A percentile compares a stretch with the other conserved stretches of the same genome.
These are phyloP conservation scores for Calonectria naviculata DNA, from an alignment of 2,329 filamentous ascomycete species.

Conservation along the genomic window DNA sequence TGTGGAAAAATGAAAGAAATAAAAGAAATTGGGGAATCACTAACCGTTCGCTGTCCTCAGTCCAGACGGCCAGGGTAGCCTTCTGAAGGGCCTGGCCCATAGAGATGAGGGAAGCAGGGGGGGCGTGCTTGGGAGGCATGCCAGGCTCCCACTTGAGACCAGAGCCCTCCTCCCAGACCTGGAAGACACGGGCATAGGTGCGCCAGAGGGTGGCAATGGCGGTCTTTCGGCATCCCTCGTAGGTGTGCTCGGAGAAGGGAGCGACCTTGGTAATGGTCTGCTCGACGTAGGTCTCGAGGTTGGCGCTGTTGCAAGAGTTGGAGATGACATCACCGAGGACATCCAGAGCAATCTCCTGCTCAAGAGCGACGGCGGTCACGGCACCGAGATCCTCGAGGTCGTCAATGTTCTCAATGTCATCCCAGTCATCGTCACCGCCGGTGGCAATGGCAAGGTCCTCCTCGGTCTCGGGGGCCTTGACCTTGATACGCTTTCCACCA, in stretches of 20 bases:
- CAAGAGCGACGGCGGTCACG: conserved; percentile 88
- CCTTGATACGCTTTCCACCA: conserved; percentile 86
- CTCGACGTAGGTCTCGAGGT: conserved; percentile 83
- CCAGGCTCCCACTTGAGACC: conserved; percentile 91
- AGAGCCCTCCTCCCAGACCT: conserved; percentile 79
- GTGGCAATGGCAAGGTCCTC: conserved; percentile 66
- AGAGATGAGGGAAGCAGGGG: conserved; percentile 83
- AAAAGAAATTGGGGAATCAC: conserved; percentile 54
- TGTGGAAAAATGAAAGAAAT: conserved; percentile 32
- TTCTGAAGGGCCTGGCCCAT: conserved; percentile 88
- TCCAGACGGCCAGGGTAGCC: conserved; percentile 86
- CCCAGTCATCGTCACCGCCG: conserved; percentile 64
- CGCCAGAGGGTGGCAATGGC: conserved; percentile 93
- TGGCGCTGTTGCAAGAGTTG: conserved; percentile 82
- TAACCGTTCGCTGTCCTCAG: conserved; percentile 93
- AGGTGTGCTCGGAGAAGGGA: conserved; percentile 86
- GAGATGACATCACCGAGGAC: conserved; percentile 93
- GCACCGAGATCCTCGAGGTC: conserved; percentile 88
- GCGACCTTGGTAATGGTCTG: conserved; percentile 86
- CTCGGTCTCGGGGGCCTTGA: conserved; percentile 67
- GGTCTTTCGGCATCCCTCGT: conserved; percentile 93
- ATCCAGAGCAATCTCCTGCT: conserved; percentile 98
- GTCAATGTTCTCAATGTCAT: conserved; percentile 81
- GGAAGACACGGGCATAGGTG: conserved; percentile 90
- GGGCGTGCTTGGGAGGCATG: conserved; percentile 82